Percentiles rank a stretch among this genome's conserved stretches.
These are phyloP conservation scores for Pelargonium cotyledonis DNA, from an alignment of 441 rosid species.

Conservation along the genomic window DNA sequence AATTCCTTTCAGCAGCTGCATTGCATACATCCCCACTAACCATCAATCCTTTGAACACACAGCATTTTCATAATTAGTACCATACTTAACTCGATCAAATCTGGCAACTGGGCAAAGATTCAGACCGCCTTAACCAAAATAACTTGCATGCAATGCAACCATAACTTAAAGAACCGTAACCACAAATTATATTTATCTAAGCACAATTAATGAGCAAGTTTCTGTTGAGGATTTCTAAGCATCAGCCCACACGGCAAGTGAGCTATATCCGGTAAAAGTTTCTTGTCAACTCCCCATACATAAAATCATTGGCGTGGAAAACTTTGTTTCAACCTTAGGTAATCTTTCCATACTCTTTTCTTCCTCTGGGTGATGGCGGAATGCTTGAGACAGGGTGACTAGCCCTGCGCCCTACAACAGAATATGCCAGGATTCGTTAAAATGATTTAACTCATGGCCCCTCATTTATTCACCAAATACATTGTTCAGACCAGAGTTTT, in stretches of 20 bases:
- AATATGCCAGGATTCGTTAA: conserved; percentile 18
- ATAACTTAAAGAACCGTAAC: conserved; percentile 26
- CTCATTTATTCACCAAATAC: conserved; percentile 8
- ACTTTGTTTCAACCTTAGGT: conserved; percentile 39
- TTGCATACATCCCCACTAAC: conserved; percentile 17
- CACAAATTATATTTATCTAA: conserved; percentile 44
- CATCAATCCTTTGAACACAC: no score
- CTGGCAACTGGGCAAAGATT: background rate
- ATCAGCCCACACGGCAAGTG: conserved; percentile 61
- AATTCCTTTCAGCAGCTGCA: conserved; percentile 26
- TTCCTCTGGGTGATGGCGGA: conserved; percentile 77
- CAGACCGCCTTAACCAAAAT: background rate
- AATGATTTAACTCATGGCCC: conserved; percentile 15
- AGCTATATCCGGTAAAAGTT: conserved; percentile 46
- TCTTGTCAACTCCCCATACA: conserved; percentile 52
- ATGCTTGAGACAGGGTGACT: conserved; percentile 63
- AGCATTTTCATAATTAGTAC: conserved; percentile 15
- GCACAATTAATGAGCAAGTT: conserved; percentile 67
- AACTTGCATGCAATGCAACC: conserved; percentile 10
- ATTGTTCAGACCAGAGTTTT: conserved; percentile 10
- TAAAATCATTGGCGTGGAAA: conserved; percentile 35
- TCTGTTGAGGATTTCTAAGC: conserved; percentile 34
- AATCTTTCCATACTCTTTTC: conserved; percentile 86
- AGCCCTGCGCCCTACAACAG: conserved; percentile 70
- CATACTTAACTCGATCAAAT: background rate